Base-by-base conservation (phyloP, 345 rosid genomes). In the Iberis pinnata region DNA sequence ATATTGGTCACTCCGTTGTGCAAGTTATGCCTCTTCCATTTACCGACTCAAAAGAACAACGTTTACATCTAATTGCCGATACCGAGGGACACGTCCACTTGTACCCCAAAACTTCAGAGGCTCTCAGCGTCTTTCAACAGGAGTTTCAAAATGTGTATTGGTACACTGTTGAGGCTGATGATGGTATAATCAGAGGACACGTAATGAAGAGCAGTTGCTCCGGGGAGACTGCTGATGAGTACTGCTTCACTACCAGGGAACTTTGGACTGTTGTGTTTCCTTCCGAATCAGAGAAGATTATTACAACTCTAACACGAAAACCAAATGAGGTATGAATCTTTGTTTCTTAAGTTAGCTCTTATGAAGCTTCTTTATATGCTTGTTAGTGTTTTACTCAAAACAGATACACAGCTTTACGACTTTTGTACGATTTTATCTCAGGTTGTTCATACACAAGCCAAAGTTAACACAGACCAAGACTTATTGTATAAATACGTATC, bases 361-460 rank as follows among this genome's bases (percentile, higher is more conserved):
- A 39, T 24, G 37, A 16, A 33, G 44, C 46, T 16, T 43, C 24
- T 18, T 55, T 12, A 53, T 49, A 25, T 25, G 40, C 13, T 55
- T n/a, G n/a, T n/a, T n/a, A n/a, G n/a, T n/a, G n/a, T n/a, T n/a
- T 31, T 55, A 41, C 27, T 19, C 4, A 12, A 27, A 22, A 36
- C 6, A 12, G 39, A 12, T 18, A 44, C 20, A 18, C 29, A 14
- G 25, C 6, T 49, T 43, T 33, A 14, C 40, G 66, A 46, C 36
- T 46, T 47, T 26, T 11, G 3, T 56, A 16, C 43, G 12, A 18
- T 54, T 53, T 36, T 47, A 13, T 32, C 63, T 62, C 72, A 92
- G 99, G 99, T 86, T 51, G 89, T 93, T 61, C 99, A 88, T 63
- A 93, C 97, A 61, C 99, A 88, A 78, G 97, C 97, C 58, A 93